Evolutionary conservation across 768 basidiomycete genomes (phyloP), one percentile per base, ranked within the genome.

Genomic region (Myochromella boudieri): DNA sequence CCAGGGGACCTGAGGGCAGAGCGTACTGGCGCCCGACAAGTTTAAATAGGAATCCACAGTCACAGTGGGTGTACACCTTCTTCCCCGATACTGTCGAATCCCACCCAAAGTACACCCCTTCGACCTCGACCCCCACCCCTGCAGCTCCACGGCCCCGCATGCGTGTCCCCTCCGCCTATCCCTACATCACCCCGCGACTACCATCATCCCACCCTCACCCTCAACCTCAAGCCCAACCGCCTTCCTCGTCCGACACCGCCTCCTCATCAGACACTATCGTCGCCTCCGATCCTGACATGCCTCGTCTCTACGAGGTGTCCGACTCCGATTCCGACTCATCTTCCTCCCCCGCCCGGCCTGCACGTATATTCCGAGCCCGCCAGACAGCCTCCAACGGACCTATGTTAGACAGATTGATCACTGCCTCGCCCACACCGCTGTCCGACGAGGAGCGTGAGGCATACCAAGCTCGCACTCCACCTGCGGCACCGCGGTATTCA

Each of bases 41-140:
- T 54, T 32, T 44, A 51, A 10, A 24, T 54, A 4, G 39, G 51
- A 43, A 54, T 36, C 53, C 46, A 43, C 36, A 49, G 57, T 7
- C 41, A 54, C 47, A 24, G 54, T 60, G 60, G 34, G 59, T 74
- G 39, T 76, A 77, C 44, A 74, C 75, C 2, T 79, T 80, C 58
- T 80, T 82, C 56, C 60, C 72, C 9, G 55, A 67, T 37, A 64
- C 71, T 6, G 76, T 78, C 22, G 66, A 75, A 4, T 67, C 69
- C 68, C 2, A 52, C 59, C 71, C 22, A 9, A 26, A 18, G 21
- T 46, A 42, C 26, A 43, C 44, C 33, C 14, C 53, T 60, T n/a
- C 52, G 43, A 26, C 40, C 48, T 32, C 47, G 47, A 32, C 53
- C 24, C 43, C 40, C 34, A 46, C 50, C 46, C 4, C 56, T 29